Base-by-base conservation (phyloP, 2,329 filamentous ascomycete genomes). In the Cladosporium cucumerinum region DNA sequence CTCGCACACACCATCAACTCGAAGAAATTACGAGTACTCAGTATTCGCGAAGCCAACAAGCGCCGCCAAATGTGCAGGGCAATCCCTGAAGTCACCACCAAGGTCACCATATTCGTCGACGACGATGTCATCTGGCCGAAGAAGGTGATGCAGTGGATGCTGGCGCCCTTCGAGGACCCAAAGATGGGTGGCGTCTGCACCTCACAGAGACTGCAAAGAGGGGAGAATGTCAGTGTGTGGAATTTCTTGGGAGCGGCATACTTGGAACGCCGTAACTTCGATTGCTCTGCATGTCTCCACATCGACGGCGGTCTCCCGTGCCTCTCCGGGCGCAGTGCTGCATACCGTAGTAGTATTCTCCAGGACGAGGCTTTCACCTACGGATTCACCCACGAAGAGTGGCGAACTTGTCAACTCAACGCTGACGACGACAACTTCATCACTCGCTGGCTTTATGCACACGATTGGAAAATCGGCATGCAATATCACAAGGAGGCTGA, bases 351-450 rank as follows among this genome's bases (percentile, higher is more conserved):
- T 11, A 87, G 90, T 74, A 97, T 98, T 68, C 82, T 98, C 28
- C 88, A 92, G 72, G 92, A 93, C 75, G 87, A 90, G 66, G 87
- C 90, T 61, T 98, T 98, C 78, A 88, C 93, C 49, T 86, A 93
- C 69, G 91, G 89, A 54, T 97, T 98, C 82, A 93, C 91, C 70
- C 92, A 93, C 63, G 94, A 98, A 80, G 90, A 89, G 71, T 97
- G 92, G 92, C 84, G 85, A 79, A 88, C 89, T 72, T 96, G 90
- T 79, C 93, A 93, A 73, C 85, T 98, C 67, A 97, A 97, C 75
- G 93, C 94, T 28, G 94, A 98, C 78, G 94, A 98, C 77, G 94
- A 98, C 83, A 98, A 98, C 80, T 98, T 97, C 80, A 92, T 98
- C 72, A 97, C 94, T 7, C 89, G 94, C 65, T 98, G 94, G 94